Base-by-base conservation (phyloP, 768 basidiomycete species). In the Lentinus tigrinus region DNA sequence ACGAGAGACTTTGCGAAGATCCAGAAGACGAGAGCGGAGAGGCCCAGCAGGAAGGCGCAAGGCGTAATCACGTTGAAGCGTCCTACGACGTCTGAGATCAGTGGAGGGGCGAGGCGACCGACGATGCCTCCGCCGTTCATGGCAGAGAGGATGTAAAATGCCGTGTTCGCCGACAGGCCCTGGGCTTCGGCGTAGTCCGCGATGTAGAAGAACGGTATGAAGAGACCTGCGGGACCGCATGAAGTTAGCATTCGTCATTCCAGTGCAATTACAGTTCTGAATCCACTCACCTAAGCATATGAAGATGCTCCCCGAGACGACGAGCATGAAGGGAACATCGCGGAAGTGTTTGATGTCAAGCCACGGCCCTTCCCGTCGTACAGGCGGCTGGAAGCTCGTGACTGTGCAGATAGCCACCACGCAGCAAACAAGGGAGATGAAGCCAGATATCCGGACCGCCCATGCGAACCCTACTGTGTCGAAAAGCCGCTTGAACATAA, bases 171-270 rank as follows among this genome's bases (percentile, higher is more conserved):
- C 3, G 77, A 60, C 36, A 81, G 69, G 42, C 61, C 42, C 67
- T 65, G 70, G 43, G 75, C 77, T 52, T 74, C 72, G 17, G 85
- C 75, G 68, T 84, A 88, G 48, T 81, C 78, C n/a, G 82, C 79
- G 52, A 91, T 82, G 73, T 84, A 91, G 68, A 88, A 85, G 69
- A 82, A 85, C 4, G 88, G 88, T 19, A 83, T 85, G 72, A 88
- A 90, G 3, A 89, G 72, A 24, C 87, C 88, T 89, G 69, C 67
- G 58, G 65, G 66, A 16, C 57, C 52, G 17, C n/a, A n/a, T n/a
- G 66, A 65, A 14, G 24, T 52, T 16, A 52, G 27, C 19, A 17
- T 5, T 16, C 23, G 62, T 11, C 48, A n/a, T 9, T n/a, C n/a
- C n/a, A n/a, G n/a, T n/a, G n/a, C 13, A 48, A 27, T 17, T 38